phyloP scores from a whole-genome alignment of 768 basidiomycete genomes.

The Agaricus blazei region DNA sequence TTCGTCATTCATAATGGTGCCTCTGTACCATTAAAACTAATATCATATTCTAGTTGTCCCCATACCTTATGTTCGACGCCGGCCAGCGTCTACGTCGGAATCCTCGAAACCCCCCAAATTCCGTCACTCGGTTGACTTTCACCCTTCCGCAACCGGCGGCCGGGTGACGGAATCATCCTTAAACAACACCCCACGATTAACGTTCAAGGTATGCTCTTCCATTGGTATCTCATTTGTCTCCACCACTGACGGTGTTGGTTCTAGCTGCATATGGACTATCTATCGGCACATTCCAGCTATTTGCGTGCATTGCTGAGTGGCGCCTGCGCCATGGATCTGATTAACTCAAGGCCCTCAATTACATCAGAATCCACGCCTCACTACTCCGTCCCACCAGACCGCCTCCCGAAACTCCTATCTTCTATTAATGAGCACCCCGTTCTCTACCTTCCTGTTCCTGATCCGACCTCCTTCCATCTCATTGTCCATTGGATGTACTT shows the following conservation, averaged over 20 bases:
- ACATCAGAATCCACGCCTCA: slow-evolving; percentile 15
- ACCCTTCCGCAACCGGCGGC: slow-evolving; percentile 39
- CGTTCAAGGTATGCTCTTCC: slow-evolving; percentile 51
- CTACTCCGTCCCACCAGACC: slow-evolving; percentile 39
- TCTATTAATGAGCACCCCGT: slow-evolving; percentile 63
- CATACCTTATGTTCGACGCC: slow-evolving; percentile 36
- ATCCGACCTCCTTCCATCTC: slow-evolving; percentile 64
- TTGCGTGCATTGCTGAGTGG: slow-evolving; percentile 70
- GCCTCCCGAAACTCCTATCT: slow-evolving; percentile 64
- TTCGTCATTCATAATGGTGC: slow-evolving; percentile 24
- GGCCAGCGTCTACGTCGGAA: slow-evolving; percentile 27
- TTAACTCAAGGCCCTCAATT: slow-evolving; percentile 30
- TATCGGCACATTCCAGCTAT: slow-evolving; percentile 77
- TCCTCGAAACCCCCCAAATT: slow-evolving; percentile 21
- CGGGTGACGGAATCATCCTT: slow-evolving; percentile 48
- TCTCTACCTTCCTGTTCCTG: slow-evolving; percentile 71
- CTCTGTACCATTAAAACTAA: not conserved
- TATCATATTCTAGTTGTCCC: slow-evolving; percentile 38
- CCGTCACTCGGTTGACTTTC: slow-evolving; percentile 24
- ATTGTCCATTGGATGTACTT: slow-evolving; percentile 84
- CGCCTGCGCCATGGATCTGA: slow-evolving; percentile 54
- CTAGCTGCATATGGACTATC: slow-evolving; percentile 77
- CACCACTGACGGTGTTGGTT: slow-evolving; percentile 8
- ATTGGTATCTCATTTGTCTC: not conserved
- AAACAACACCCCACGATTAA: slow-evolving; percentile 49